phyloP scores from a whole-genome alignment of 1,284 basidiomycete species.

The Trichosporon sp. region DNA sequence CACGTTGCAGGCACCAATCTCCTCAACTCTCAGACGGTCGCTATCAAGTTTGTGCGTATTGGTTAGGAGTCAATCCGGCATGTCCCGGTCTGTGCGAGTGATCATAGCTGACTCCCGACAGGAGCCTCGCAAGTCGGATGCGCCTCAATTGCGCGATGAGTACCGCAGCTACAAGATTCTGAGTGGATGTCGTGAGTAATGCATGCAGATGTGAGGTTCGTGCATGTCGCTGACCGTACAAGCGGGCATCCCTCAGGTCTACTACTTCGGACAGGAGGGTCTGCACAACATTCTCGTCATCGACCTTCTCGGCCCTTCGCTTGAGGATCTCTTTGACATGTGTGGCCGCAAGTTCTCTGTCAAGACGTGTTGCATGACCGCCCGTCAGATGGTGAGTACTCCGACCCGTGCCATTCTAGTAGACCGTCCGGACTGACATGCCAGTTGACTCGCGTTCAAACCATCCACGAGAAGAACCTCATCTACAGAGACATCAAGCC shows the following conservation, averaged over 20 bases:
- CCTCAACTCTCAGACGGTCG: slow-evolving; percentile 89
- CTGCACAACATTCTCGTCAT: slow-evolving; percentile 95
- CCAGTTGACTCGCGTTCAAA: slow-evolving; percentile 81
- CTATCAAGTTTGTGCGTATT: slow-evolving; percentile 89
- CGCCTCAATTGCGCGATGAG: slow-evolving; percentile 91
- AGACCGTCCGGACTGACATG: slow-evolving; percentile 46
- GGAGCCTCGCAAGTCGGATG: slow-evolving; percentile 95
- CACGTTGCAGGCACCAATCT: slow-evolving; percentile 71
- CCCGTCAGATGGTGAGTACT: slow-evolving; percentile 81
- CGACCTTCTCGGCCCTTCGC: slow-evolving; percentile 83
- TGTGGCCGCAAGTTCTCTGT: slow-evolving; percentile 97
- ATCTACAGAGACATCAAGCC: slow-evolving; percentile 98
- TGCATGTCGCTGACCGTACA: slow-evolving; percentile 13
- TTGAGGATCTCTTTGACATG: slow-evolving; percentile 99
- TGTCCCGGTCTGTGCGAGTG: slow-evolving; percentile 3
- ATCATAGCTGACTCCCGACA: slow-evolving; percentile 41
- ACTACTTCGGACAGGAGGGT: slow-evolving; percentile 97
- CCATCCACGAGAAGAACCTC: slow-evolving; percentile 93
- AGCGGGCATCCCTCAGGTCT: slow-evolving; percentile 91
- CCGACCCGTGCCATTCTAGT: slow-evolving; percentile 45
- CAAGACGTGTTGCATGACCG: slow-evolving; percentile 97
- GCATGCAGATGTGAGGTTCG: slow-evolving; percentile 5
- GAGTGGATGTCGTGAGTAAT: slow-evolving; percentile 74
- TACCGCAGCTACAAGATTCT: slow-evolving; percentile 96
- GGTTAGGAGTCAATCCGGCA: not conserved